Conservation (phyloP, 2,329 filamentous ascomycete genomes). For the Ampelomyces quisqualis region DNA sequence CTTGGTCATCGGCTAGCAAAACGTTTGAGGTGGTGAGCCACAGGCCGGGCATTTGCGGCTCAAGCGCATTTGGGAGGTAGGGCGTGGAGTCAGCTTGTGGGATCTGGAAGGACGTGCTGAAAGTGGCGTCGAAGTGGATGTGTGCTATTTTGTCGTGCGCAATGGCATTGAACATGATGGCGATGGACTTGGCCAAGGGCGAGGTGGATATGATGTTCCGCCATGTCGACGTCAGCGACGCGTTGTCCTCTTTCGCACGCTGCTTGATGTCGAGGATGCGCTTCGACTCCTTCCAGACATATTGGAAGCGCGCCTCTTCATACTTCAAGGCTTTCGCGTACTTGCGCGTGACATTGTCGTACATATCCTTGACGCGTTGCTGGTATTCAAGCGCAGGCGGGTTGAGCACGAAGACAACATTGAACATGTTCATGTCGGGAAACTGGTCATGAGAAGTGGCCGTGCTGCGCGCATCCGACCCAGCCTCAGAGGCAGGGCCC, state of each 20-base stretch:
- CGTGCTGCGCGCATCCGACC: conserved; percentile 45
- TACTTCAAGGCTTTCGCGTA: conserved; percentile 91
- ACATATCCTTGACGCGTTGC: conserved; percentile 72
- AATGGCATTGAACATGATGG: conserved; percentile 77
- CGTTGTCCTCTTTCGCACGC: conserved; percentile 69
- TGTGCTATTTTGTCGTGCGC: conserved; percentile 85
- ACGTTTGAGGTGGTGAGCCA: conserved; percentile 87
- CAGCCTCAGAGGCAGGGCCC: conserved; percentile 37
- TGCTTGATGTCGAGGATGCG: conserved; percentile 79
- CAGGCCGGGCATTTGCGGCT: conserved; percentile 70
- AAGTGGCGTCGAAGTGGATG: conserved; percentile 67
- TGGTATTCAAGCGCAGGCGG: conserved; percentile 77
- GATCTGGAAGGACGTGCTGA: conserved; percentile 64
- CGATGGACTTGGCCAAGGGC: conserved; percentile 78
- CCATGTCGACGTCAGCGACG: conserved; percentile 68
- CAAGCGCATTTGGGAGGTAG: conserved; percentile 68
- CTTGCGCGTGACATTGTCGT: conserved; percentile 86
- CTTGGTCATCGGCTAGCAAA: conserved; percentile 66
- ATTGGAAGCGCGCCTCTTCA: conserved; percentile 84
- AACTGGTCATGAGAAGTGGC: conserved; percentile 51
- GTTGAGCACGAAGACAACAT: conserved; percentile 88
- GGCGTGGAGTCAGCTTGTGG: conserved; percentile 66
- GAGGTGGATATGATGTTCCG: conserved; percentile 69
- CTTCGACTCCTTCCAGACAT: conserved; percentile 89
- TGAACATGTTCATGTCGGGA: conserved; percentile 93